Evolutionary conservation across 2,329 filamentous ascomycete species (phyloP).

Genomic region (Venturia effusa): DNA sequence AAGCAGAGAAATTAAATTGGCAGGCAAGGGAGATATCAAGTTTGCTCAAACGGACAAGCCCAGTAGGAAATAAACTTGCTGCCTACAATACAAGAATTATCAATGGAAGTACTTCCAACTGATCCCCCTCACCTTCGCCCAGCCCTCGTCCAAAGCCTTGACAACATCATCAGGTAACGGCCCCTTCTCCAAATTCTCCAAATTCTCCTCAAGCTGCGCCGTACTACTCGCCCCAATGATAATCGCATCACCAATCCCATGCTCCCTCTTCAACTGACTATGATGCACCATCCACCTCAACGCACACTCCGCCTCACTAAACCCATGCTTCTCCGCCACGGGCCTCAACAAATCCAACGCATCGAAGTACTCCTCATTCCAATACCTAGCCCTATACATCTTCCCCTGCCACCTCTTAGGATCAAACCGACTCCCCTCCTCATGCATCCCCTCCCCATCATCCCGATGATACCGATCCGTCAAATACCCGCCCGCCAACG

Average conservation of each 20-base stretch:
- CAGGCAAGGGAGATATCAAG: too few relatives aligned
- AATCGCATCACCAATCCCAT: constrained; percentile 16
- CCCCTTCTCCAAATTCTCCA: constrained; percentile 25
- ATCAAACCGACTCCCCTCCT: constrained; percentile 28
- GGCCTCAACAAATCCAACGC: constrained; percentile 31
- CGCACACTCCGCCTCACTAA: constrained; percentile 33
- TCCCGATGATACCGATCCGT: constrained; percentile 30
- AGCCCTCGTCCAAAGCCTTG: constrained; percentile 63
- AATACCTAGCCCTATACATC: constrained; percentile 29
- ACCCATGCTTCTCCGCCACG: constrained; percentile 26
- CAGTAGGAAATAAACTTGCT: neutral
- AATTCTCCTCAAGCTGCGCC: constrained; percentile 11
- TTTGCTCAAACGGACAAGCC: neutral
- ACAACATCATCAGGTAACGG: constrained; percentile 72
- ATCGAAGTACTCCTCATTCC: constrained; percentile 32
- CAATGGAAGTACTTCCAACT: neutral
- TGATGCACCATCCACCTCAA: constrained; percentile 38
- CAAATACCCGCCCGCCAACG: constrained; percentile 36
- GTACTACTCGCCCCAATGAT: constrained; percentile 12
- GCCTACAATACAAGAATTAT: too few relatives aligned
- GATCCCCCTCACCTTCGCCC: constrained; percentile 31
- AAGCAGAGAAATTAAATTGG: too few relatives aligned
- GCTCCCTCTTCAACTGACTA: constrained; percentile 22
- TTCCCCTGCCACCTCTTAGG: constrained; percentile 29
- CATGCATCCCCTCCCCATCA: constrained; percentile 21